These are phyloP conservation scores for Cylindrotheca closterium DNA, from an alignment of 108 stramenopile species.

Conservation along the genomic window DNA sequence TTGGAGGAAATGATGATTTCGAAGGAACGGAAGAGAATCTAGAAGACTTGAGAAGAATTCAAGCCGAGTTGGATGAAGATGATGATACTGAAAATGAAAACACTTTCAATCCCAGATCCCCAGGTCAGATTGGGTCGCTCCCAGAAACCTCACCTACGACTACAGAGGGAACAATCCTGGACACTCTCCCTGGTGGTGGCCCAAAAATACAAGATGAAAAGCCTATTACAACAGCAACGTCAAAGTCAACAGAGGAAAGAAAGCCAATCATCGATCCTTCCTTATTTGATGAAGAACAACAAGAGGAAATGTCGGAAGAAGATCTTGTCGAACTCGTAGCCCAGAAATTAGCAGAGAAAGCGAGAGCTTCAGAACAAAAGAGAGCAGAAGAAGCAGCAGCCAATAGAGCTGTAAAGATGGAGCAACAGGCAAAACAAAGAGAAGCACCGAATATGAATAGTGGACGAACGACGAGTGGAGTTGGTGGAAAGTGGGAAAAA, in stretches of 20 bases:
- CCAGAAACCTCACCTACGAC: neutral
- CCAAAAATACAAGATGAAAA: constrained; percentile 1
- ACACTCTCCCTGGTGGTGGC: neutral
- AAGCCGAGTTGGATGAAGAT: constrained; percentile 8
- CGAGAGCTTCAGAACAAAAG: constrained; percentile 15
- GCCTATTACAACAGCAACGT: neutral
- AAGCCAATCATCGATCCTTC: constrained; percentile 27
- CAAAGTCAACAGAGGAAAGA: constrained; percentile 1
- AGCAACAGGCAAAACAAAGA: constrained; percentile 3
- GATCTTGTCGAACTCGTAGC: constrained; percentile 68
- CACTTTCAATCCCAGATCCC: constrained; percentile 2
- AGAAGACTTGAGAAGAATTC: constrained; percentile 2
- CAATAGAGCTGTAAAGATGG: constrained; percentile 8
- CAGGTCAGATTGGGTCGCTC: neutral
- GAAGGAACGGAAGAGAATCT: constrained; percentile 44
- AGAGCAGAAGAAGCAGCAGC: constrained; percentile 17
- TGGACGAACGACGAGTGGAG: constrained; percentile 55
- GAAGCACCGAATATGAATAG: constrained; percentile 1
- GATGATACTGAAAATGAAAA: constrained; percentile 29
- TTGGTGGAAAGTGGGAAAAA: constrained; percentile 74
- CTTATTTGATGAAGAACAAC: constrained; percentile 38
- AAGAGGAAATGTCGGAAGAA: constrained; percentile 59
- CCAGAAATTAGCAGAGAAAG: constrained; percentile 46
- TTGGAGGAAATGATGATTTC: constrained; percentile 36
- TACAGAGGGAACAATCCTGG: neutral